Evolutionary conservation across 345 rosid species (phyloP), one percentile per base, ranked within the genome.

Genomic region (Sonneratia alba): DNA sequence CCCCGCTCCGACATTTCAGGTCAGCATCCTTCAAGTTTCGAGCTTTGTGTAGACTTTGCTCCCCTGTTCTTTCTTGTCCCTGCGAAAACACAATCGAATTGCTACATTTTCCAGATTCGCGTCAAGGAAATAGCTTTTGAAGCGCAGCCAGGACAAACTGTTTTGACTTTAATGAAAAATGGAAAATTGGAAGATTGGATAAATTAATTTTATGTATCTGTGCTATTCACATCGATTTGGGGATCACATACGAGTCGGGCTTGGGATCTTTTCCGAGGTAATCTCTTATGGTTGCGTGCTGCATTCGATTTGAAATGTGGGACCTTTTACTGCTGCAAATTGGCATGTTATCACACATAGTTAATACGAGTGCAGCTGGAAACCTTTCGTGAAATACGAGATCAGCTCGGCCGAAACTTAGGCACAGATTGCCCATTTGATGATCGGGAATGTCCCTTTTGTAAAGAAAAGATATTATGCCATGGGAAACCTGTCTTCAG

Each of bases 1-100:
- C 79, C 87, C 91, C 74, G 74, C 93, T 69, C 89, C 93, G 0
- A 22, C 86, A 0, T 87, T 94, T 73, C 84, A 78, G 89, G 98
- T 91, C 48, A 71, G 72, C 59, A 12, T 74, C 68, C 27, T 15
- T 19, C 12, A 3, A 27, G 22, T 15, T 4, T 66, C 69, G 48
- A 66, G 24, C 49, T 62, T 62, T 62, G 2, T 3, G 36, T 13
- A 13, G 4, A 21, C 13, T 59, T 24, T 22, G 3, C 3, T 13
- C 4, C 3, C 15, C 14, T 4, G 65, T 21, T n/a, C 65, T 11
- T 59, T n/a, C 27, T 59, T 13, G n/a, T 63, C 38, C 14, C 15
- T 63, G 24, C 24, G 36, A 63, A 59, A 59, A 59, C 51, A 59
- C 51, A 47, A 10, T 47, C 51, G 51, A 47, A 47, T 13, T 4